These are phyloP conservation scores for Aureobasidium sp. DNA, from an alignment of 2,329 filamentous ascomycete species.

Conservation along the genomic window DNA sequence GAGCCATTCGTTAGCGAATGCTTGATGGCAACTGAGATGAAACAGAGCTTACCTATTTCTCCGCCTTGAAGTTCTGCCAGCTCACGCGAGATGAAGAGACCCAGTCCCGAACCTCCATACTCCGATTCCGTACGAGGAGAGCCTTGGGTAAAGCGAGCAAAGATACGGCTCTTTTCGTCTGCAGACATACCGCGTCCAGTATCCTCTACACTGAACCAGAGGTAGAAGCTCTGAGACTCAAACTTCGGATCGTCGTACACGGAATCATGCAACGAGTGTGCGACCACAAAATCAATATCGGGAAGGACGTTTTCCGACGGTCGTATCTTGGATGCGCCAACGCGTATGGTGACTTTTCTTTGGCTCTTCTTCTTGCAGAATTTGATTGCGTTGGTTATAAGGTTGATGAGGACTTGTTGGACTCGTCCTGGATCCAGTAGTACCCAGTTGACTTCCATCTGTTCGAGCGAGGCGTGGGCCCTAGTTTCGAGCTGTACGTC, in stretches of 20 bases:
- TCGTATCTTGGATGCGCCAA: constrained; percentile 13
- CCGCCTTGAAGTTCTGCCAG: constrained; percentile 63
- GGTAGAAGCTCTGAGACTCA: constrained; percentile 12
- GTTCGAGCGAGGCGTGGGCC: not conserved
- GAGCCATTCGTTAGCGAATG: not conserved
- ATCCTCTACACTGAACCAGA: constrained; percentile 16
- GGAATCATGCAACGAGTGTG: constrained; percentile 10
- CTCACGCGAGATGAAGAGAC: constrained; percentile 59
- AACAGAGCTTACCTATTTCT: constrained; percentile 40
- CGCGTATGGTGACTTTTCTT: constrained; percentile 15
- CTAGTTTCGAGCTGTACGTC: constrained; percentile 17
- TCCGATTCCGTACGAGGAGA: constrained; percentile 57
- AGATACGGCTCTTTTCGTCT: constrained; percentile 41
- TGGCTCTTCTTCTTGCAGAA: constrained; percentile 17
- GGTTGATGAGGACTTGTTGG: constrained; percentile 21
- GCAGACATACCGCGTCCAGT: constrained; percentile 29
- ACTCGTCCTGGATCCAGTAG: constrained; percentile 19
- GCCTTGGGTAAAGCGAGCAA: constrained; percentile 61
- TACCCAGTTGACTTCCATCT: constrained; percentile 16
- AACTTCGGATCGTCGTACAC: constrained; percentile 11
- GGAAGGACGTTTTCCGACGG: constrained; percentile 26
- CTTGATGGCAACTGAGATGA: not conserved
- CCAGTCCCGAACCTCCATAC: constrained; percentile 59
- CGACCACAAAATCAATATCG: constrained; percentile 17
- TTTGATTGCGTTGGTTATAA: constrained; percentile 21